A percentile compares a stretch with the other conserved stretches of the same genome.
These are phyloP conservation scores for Colletotrichum camelliae DNA, from an alignment of 2,329 filamentous ascomycete species.

Conservation along the genomic window DNA sequence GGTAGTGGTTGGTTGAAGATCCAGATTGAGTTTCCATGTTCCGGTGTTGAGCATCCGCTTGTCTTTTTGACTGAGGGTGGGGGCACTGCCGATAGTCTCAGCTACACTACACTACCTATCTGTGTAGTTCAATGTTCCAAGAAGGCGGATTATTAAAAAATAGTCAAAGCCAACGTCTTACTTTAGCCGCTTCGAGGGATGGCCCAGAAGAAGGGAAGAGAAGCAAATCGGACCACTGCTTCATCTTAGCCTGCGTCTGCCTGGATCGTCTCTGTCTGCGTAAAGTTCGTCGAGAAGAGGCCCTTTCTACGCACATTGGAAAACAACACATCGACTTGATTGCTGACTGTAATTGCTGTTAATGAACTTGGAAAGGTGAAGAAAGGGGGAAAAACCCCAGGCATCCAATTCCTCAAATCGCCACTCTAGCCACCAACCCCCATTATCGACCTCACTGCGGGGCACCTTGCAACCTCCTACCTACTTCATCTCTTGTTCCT, in stretches of 20 bases:
- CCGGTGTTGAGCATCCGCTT: not conserved
- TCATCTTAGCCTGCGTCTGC: not conserved
- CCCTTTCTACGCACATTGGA: not conserved
- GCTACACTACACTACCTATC: not conserved
- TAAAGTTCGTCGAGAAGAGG: not conserved
- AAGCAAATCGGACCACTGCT: not conserved
- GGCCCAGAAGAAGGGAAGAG: not conserved
- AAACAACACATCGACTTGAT: not conserved
- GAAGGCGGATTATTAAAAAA: not conserved
- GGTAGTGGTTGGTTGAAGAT: not conserved
- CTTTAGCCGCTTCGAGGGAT: not conserved
- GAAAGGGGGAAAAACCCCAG: not conserved
- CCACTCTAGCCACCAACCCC: not conserved
- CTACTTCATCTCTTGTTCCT: constrained; percentile 7
- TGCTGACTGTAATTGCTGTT: not conserved
- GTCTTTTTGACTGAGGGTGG: not conserved
- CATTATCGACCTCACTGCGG: constrained; percentile 5
- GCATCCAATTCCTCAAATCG: not conserved
- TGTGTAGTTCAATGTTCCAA: not conserved
- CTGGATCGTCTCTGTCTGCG: not conserved
- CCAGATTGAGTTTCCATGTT: not conserved
- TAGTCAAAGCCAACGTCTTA: not conserved
- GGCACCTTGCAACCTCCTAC: constrained; percentile 9
- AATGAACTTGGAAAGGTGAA: not conserved
- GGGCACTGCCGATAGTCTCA: not conserved